These are phyloP conservation scores for Fusarium falciforme DNA, from an alignment of 2,329 filamentous ascomycete species.

Conservation along the genomic window DNA sequence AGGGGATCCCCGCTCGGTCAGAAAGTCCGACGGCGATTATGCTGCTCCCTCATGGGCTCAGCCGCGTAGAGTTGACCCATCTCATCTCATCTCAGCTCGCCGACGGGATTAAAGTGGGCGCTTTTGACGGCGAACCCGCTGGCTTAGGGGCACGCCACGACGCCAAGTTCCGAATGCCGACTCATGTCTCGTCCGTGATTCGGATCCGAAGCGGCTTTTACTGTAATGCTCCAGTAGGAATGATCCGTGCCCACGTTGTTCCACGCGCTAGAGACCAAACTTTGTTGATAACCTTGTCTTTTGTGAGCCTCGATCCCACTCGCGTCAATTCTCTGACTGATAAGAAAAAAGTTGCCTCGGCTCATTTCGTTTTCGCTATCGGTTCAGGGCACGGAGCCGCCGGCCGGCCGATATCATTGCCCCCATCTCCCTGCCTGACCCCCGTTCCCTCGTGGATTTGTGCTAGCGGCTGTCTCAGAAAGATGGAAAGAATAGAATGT, in stretches of 20 bases:
- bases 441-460: neutral
- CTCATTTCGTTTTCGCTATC: neutral
- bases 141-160: neutral
- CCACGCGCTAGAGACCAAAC: neutral
- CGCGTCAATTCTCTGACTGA: neutral
- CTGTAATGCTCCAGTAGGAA: neutral
- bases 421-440: neutral
- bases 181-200: slow-evolving; percentile 9
- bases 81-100: slow-evolving; percentile 3
- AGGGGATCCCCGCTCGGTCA: neutral
- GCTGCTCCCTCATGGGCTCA: neutral
- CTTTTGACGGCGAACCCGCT: neutral
- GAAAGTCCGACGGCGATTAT: slow-evolving; percentile 33
- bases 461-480: neutral
- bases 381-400: neutral
- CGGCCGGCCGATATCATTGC: slow-evolving; percentile 6
- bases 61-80: neutral
- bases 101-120: neutral
- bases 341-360: neutral
- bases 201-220: slow-evolving; percentile 21
- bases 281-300: neutral
- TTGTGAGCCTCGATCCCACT: neutral
- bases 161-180: slow-evolving; percentile 1
- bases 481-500: neutral
- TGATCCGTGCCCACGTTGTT: neutral